phyloP scores from a whole-genome alignment of 495 filamentous ascomycete species.

The Emericellopsis terricola region DNA sequence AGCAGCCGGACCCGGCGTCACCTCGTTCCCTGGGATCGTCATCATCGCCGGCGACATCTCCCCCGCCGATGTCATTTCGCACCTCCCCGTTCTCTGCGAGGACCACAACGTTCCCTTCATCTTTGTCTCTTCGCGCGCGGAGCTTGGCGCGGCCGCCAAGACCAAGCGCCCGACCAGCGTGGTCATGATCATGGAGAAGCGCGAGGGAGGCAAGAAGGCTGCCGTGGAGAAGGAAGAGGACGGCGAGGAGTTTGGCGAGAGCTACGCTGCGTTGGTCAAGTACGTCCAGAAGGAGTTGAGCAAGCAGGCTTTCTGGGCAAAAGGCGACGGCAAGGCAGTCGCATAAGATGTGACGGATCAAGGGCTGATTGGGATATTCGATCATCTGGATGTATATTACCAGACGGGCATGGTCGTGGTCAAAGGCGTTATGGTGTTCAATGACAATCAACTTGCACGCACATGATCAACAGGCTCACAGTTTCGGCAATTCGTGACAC shows the following conservation, averaged over 20 bases:
- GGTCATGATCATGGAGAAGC: slow-evolving; percentile 56
- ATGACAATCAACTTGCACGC: too few species aligned
- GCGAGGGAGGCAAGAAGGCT: slow-evolving; percentile 36
- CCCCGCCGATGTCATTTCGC: slow-evolving; percentile 92
- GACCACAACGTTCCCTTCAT: slow-evolving; percentile 91
- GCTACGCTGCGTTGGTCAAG: slow-evolving; percentile 56
- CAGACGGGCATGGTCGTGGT: too few species aligned
- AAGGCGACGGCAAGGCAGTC: slow-evolving; percentile 2
- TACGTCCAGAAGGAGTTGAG: slow-evolving; percentile 50
- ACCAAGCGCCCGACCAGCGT: slow-evolving; percentile 95
- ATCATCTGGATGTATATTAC: too few species aligned
- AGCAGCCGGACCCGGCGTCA: slow-evolving; percentile 29
- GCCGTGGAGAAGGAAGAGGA: slow-evolving; percentile 22
- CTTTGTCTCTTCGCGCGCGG: slow-evolving; percentile 71
- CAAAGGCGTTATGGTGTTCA: too few species aligned
- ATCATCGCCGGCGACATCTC: slow-evolving; percentile 93
- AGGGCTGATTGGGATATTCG: too few species aligned
- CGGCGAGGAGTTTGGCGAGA: slow-evolving; percentile 40
- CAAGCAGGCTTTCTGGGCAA: slow-evolving; percentile 11
- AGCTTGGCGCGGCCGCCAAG: slow-evolving; percentile 75
- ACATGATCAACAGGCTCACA: too few species aligned
- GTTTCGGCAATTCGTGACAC: too few species aligned
- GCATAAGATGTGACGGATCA: too few species aligned
- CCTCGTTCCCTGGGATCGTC: slow-evolving; percentile 51
- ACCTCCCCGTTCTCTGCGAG: slow-evolving; percentile 93